Base-by-base conservation (phyloP, 257 asterid genomes). In the Phtheirospermum japonicum region DNA sequence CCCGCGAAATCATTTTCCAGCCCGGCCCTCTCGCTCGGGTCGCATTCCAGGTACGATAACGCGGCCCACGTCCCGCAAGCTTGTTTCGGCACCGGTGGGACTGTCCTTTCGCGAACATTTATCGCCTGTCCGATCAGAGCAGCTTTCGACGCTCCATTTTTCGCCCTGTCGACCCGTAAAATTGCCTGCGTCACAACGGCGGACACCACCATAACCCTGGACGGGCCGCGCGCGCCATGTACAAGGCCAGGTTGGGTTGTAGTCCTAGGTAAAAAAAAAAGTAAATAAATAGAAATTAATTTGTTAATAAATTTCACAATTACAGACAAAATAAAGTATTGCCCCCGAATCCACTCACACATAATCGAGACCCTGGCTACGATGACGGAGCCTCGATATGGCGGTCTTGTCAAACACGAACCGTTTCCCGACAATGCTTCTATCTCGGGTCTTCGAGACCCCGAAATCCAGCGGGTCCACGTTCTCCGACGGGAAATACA, bases 51-150 rank as follows among this genome's bases (percentile, higher is more conserved):
- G 11, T 6, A 28, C 2, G 56, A 39, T 17, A 37, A n/a, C n/a
- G n/a, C n/a, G 7, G 37, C 66, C 69, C 65, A 71, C 4, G 65
- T 64, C 5, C 75, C 75, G 39, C 71, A 71, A 23, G 67, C 55
- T 5, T 71, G 46, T 49, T 50, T 57, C 0, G 70, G 20, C 37
- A 53, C 3, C 0, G 70, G 63, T 30, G 70, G 70, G 26, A 37
- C 31, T 2, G 56, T 65, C 28, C 63, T 40, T 54, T 54, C 63
- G 6, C 69, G 63, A n/a, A 65, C 31, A 7, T 65, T 65, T 17
- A 23, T 42, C 12, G 49, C 57, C 8, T 42, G 48, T 8, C 9
- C 14, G 4, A 66, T 42, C 33, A 14, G 12, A 9, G 45, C 28
- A 8, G 20, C 63, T 16, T 63, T 57, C 0, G 63, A 2, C 7